phyloP scores from a whole-genome alignment of 140 eudicot genomes.

The Oenanthe javanica region DNA sequence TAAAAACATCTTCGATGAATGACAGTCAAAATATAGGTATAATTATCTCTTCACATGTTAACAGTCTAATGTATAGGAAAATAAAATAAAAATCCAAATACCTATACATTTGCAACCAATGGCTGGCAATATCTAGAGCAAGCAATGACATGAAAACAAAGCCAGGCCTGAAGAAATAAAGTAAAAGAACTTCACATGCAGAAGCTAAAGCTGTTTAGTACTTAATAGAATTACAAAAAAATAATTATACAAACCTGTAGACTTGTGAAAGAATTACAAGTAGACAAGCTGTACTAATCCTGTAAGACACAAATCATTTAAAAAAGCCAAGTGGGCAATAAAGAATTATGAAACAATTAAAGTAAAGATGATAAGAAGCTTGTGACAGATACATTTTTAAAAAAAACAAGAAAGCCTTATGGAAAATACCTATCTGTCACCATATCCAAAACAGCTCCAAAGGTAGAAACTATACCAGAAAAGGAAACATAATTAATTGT shows the following conservation, averaged over 20 bases:
- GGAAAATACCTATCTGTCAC: conserved; percentile 75
- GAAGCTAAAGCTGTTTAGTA: background rate
- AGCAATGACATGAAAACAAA: conserved; percentile 79
- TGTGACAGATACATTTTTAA: background rate
- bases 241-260: conserved; percentile 41
- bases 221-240: background rate
- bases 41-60: conserved; percentile 1
- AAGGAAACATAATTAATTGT: conserved; percentile 6
- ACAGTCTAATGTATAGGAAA: background rate
- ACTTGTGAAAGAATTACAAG: conserved; percentile 88
- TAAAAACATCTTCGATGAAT: background rate
- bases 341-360: background rate
- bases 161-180: conserved; percentile 65
- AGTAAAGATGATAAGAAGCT: background rate
- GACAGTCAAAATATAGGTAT: conserved; percentile 3
- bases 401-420: background rate
- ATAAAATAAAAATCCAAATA: conserved; percentile 17
- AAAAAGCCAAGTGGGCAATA: background rate
- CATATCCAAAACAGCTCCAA: conserved; percentile 98
- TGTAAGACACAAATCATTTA: conserved; percentile 26
- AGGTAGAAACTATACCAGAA: conserved; percentile 66
- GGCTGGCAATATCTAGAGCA: conserved; percentile 94
- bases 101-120: conserved; percentile 99
- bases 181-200: conserved; percentile 10
- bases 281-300: conserved; percentile 97